phyloP scores from a whole-genome alignment of 192 early-diverging fungal genomes.

The Podila verticillata region DNA sequence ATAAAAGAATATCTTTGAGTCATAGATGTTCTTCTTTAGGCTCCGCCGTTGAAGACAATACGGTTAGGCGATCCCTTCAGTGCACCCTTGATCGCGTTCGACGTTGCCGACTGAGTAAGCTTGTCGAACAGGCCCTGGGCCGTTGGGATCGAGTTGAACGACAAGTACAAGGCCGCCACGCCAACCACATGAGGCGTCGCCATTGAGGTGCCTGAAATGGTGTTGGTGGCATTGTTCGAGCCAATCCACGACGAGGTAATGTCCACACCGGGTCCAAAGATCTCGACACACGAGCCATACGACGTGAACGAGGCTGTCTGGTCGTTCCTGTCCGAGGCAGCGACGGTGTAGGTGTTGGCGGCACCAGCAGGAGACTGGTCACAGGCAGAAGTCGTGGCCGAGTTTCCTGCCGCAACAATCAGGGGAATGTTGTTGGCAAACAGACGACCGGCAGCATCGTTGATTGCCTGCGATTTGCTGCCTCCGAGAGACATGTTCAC shows the following conservation, averaged over 20 bases:
- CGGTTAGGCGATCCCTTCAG: conserved; percentile 7
- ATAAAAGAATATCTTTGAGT: too few species aligned
- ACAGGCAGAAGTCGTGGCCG: conserved; percentile 60
- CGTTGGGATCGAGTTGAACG: conserved; percentile 8
- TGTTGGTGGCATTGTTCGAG: conserved; percentile 19
- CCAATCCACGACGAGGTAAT: conserved; percentile 58
- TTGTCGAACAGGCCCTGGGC: conserved; percentile 15
- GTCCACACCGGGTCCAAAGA: conserved; percentile 68
- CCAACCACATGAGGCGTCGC: conserved; percentile 66
- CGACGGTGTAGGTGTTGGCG: conserved; percentile 53
- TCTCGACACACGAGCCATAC: conserved; percentile 64
- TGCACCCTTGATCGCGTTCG: conserved; percentile 41
- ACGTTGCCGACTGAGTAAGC: conserved; percentile 39
- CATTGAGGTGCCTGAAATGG: conserved; percentile 68
- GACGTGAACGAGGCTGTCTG: conserved; percentile 57
- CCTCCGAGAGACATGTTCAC: conserved; percentile 74
- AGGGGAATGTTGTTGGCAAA: conserved; percentile 54
- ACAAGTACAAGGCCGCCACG: conserved; percentile 54
- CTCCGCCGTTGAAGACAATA: neutral
- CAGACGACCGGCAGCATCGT: conserved; percentile 48
- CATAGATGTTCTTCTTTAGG: too few species aligned
- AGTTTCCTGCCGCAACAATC: conserved; percentile 71
- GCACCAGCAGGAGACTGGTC: conserved; percentile 58
- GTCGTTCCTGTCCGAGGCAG: conserved; percentile 54
- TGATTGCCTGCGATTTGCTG: conserved; percentile 50